Percentiles rank a stretch among this genome's conserved stretches.
These are phyloP conservation scores for Capsaspora owczarzaki DNA, from an alignment of 78 protist species.

Conservation along the genomic window DNA sequence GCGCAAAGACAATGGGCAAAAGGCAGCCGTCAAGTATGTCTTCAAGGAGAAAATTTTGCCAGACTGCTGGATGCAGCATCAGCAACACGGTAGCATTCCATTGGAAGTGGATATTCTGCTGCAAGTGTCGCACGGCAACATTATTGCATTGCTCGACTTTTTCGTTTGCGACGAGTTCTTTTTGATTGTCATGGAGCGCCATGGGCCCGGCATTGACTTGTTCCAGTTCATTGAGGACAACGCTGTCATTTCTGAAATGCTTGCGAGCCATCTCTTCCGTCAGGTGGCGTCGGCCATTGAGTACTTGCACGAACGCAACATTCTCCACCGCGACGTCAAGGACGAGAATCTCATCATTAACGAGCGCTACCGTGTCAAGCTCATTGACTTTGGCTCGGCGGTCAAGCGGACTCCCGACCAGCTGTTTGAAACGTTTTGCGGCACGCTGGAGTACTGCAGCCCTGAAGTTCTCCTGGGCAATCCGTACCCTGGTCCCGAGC, in stretches of 20 bases:
- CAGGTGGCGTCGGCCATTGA: constrained; percentile 15
- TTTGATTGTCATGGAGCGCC: constrained; percentile 1
- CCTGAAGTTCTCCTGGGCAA: constrained; percentile 43
- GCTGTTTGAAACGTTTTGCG: constrained; percentile 36
- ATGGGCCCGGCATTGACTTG: neutral
- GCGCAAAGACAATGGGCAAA: too few relatives aligned
- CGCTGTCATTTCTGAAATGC: neutral
- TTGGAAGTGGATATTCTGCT: constrained; percentile 3
- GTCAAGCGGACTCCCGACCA: neutral
- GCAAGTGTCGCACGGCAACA: neutral
- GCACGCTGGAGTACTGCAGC: constrained; percentile 39
- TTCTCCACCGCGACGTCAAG: constrained; percentile 30
- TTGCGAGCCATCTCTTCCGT: neutral
- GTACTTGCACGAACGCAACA: constrained; percentile 4
- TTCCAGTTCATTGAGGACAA: constrained; percentile 16
- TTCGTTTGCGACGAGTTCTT: neutral
- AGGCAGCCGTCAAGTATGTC: constrained; percentile 18
- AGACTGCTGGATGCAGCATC: neutral
- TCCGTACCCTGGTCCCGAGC: constrained; percentile 18
- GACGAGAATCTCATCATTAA: constrained; percentile 23
- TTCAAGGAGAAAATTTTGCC: constrained; percentile 4
- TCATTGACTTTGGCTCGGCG: constrained; percentile 38
- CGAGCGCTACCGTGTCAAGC: constrained; percentile 1
- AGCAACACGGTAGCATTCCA: neutral
- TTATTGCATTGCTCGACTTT: neutral